Percentiles rank a stretch among this genome's conserved stretches.
These are phyloP conservation scores for Candida parachauliodes DNA, from an alignment of 805 yeast genomes.

Conservation along the genomic window DNA sequence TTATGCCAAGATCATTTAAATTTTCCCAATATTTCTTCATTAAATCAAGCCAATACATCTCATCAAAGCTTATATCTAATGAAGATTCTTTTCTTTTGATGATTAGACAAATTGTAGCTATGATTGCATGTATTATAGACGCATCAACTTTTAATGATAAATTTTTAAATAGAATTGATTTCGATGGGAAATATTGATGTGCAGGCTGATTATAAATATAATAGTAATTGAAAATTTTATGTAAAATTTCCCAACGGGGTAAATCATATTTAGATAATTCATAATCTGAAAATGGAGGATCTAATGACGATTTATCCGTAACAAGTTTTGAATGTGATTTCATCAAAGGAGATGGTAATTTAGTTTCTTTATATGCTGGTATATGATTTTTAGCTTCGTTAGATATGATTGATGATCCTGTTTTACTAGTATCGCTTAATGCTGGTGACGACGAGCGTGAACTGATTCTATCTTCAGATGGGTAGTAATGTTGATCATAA, in stretches of 20 bases:
- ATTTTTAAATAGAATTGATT: conserved; percentile 15
- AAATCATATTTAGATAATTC: conserved; percentile 20
- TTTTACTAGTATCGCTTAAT: background rate
- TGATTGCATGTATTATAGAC: conserved; percentile 23
- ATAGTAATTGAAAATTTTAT: conserved; percentile 19
- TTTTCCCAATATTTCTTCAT: conserved; percentile 21
- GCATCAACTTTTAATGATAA: conserved; percentile 19
- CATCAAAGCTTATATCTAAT: conserved; percentile 11
- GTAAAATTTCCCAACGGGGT: conserved; percentile 20
- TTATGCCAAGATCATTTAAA: conserved; percentile 24
- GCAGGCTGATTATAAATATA: conserved; percentile 19
- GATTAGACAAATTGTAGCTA: conserved; percentile 19
- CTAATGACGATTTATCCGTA: background rate
- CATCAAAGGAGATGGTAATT: background rate
- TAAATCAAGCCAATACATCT: conserved; percentile 19
- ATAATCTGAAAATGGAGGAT: conserved; percentile 7
- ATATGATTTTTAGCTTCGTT: background rate
- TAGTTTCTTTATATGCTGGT: background rate
- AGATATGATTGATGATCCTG: background rate
- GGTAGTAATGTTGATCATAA: conserved; percentile 3
- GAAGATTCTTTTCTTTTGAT: conserved; percentile 8
- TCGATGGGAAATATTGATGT: conserved; percentile 20
- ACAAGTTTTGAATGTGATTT: background rate
- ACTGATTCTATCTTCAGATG: background rate
- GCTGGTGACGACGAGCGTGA: conserved; percentile 3